phyloP scores from a whole-genome alignment of 2,329 filamentous ascomycete genomes.

The Penicillium decumbens region DNA sequence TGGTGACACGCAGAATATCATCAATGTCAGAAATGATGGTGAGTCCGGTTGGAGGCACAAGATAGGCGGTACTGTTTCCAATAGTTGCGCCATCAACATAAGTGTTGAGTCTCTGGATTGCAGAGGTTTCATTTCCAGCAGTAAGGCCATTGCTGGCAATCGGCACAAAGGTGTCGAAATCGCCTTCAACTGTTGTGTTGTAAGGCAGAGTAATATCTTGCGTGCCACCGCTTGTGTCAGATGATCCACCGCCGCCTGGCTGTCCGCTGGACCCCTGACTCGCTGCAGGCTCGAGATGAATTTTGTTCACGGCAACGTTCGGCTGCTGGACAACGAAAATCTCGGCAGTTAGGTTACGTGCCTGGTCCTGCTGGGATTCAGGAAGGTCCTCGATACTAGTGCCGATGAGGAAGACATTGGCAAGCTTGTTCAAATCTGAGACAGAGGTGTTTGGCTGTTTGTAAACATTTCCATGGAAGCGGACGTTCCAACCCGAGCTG shows the following conservation, averaged over 20 bases:
- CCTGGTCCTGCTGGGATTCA: slow-evolving; percentile 58
- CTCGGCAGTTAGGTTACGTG: slow-evolving; percentile 66
- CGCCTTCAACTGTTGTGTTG: slow-evolving; percentile 2
- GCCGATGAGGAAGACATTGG: slow-evolving; percentile 66
- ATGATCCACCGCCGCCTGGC: slow-evolving; percentile 20
- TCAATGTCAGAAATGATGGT: slow-evolving; percentile 75
- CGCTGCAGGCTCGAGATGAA: slow-evolving; percentile 56
- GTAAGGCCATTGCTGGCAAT: neutral
- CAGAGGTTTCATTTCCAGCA: slow-evolving; percentile 46
- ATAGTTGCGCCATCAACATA: slow-evolving; percentile 57
- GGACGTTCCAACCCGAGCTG: slow-evolving; percentile 68
- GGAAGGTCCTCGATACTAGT: slow-evolving; percentile 58
- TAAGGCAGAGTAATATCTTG: slow-evolving; percentile 63
- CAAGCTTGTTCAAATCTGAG: slow-evolving; percentile 62
- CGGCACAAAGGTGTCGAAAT: neutral
- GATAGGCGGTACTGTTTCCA: slow-evolving; percentile 56
- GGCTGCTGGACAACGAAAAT: slow-evolving; percentile 72
- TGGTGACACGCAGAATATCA: slow-evolving; percentile 73
- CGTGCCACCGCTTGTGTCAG: slow-evolving; percentile 49
- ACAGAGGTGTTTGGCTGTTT: slow-evolving; percentile 67
- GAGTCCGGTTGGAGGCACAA: slow-evolving; percentile 65
- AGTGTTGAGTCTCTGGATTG: slow-evolving; percentile 64
- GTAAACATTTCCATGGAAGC: slow-evolving; percentile 76
- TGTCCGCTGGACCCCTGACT: slow-evolving; percentile 46
- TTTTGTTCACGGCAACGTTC: slow-evolving; percentile 37